Base-by-base conservation (phyloP, 495 filamentous ascomycete genomes). In the Lasiosphaeria hispida region DNA sequence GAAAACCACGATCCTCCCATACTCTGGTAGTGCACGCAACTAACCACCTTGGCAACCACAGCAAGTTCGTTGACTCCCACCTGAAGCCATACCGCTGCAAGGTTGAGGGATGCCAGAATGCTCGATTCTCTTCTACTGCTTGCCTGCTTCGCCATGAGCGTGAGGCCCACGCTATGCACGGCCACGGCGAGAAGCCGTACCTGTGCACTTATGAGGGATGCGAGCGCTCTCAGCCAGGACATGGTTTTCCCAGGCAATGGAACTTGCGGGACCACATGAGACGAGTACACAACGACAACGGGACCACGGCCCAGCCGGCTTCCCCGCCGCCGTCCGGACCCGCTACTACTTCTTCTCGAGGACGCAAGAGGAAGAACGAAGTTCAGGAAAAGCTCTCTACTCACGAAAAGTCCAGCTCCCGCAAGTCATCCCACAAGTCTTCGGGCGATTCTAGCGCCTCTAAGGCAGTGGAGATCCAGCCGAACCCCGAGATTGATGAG, bases 231-330 rank as follows among this genome's bases (percentile, higher is more conserved):
- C 73, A 85, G 44, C 77, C 83, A 19, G 89, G 89, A 65, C 86
- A 92, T 72, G 92, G 92, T 65, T 97, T 97, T 66, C 92, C 91
- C 36, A 85, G 92, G 68, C 85, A 91, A 63, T 97, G 91, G 89
- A 97, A 97, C 73, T 80, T 95, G 35, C 83, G 85, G 72, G 92
- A 97, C 79, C 92, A 97, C 77, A 95, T 96, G 90, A 87, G 87
- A 69, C 85, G 92, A 58, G 90, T 96, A 13, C 92, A 97, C 75
- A 88, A 92, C 73, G 90, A 91, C 75, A 83, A 75, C 55, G 76
- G 76, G 36, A 67, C 70, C 57, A 60, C 70, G 8, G 66, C 67
- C 43, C 68, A 67, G 58, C 57, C 70, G 7, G 65, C 73, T 39
- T 69, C 73, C n/a, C 72, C 75, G 33, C 63, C 71, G 23, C 60